Percentiles rank a stretch among this genome's conserved stretches.
These are phyloP conservation scores for Paracorniculantispora psalliotae DNA, from an alignment of 2,329 filamentous ascomycete genomes.

Conservation along the genomic window DNA sequence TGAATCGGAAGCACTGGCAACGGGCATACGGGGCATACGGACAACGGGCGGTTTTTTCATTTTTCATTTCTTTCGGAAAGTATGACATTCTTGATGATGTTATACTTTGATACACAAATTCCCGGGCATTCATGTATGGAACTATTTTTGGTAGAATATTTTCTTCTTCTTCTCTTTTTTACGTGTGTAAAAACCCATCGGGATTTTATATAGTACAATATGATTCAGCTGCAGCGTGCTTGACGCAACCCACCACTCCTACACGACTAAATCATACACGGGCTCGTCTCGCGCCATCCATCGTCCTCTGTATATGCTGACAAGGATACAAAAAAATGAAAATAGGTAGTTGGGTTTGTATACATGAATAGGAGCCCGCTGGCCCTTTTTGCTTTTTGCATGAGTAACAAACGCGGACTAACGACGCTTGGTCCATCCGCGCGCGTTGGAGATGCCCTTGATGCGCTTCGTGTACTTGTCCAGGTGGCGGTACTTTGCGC, in stretches of 20 bases:
- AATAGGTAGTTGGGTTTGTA: not conserved
- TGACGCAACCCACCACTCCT: not conserved
- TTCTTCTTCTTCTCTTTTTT: not conserved
- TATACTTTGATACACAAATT: not conserved
- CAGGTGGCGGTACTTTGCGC: constrained; percentile 59
- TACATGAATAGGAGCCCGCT: not conserved
- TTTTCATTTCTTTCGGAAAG: not conserved
- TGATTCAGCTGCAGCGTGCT: not conserved
- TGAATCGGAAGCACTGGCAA: constrained; percentile 4
- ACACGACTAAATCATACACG: not conserved
- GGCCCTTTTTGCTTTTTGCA: not conserved
- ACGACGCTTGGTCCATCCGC: constrained; percentile 38
- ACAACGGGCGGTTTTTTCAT: not conserved
- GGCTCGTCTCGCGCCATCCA: not conserved
- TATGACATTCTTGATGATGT: not conserved
- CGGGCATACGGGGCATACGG: not conserved
- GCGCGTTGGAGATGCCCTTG: constrained; percentile 38
- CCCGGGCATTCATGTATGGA: not conserved
- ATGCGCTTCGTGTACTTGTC: constrained; percentile 63
- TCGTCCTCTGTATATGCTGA: not conserved
- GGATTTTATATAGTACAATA: constrained; percentile 11
- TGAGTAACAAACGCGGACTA: too few relatives aligned
- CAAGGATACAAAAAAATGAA: not conserved
- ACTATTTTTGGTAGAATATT: too few relatives aligned
- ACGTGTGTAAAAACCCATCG: not conserved